Conservation (phyloP, 345 rosid genomes). For the Brassica cretica region DNA sequence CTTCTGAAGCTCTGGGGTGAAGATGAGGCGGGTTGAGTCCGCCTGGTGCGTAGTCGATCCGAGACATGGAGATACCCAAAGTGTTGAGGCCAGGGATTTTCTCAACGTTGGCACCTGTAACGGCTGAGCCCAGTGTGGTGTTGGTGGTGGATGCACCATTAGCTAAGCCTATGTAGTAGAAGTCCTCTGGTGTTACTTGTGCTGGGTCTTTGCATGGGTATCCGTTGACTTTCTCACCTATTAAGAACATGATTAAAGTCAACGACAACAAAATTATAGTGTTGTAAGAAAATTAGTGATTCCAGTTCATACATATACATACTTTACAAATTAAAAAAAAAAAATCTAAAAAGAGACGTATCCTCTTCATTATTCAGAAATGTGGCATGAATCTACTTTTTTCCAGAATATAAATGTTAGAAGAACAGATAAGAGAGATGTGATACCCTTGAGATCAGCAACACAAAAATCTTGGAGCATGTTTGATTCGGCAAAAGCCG, state of each 20-base stretch:
- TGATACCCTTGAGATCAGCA: conserved; percentile 67
- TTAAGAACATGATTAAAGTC: background rate
- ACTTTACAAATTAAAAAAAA: background rate
- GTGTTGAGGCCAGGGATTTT: conserved; percentile 45
- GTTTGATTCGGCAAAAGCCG: conserved; percentile 57
- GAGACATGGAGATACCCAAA: conserved; percentile 38
- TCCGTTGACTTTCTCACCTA: conserved; percentile 40
- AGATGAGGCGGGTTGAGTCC: conserved; percentile 56
- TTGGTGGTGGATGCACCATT: conserved; percentile 24
- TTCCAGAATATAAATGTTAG: background rate
- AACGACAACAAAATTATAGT: background rate
- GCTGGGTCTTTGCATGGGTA: conserved; percentile 40
- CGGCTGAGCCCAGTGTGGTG: conserved; percentile 28
- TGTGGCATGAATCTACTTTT: background rate
- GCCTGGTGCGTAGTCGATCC: conserved; percentile 50
- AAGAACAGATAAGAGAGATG: background rate
- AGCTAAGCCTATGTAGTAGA: conserved; percentile 39
- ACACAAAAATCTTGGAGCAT: conserved; percentile 86
- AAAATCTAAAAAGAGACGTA: background rate
- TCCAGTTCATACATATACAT: background rate
- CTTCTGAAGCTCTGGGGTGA: conserved; percentile 54
- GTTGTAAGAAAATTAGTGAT: background rate
- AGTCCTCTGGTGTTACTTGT: conserved; percentile 35
- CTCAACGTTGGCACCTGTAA: conserved; percentile 37
- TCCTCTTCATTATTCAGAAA: background rate